phyloP scores from a whole-genome alignment of 192 early-diverging fungal species.

The Oehlia diaphana region DNA sequence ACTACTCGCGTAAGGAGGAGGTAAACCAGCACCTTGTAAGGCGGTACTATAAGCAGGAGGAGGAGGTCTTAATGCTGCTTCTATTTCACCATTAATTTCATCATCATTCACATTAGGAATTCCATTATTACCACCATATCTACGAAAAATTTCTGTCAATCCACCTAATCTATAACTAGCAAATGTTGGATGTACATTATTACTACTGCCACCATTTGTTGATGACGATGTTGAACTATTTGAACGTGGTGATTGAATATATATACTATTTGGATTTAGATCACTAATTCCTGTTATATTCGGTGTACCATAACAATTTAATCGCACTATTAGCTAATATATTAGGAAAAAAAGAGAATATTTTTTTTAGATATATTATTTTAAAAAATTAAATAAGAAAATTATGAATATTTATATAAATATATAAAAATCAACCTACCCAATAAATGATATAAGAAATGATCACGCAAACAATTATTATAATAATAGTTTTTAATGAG shows the following conservation, averaged over 20 bases:
- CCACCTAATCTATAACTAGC: conserved; percentile 7
- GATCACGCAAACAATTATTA: not conserved
- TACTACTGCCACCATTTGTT: not conserved
- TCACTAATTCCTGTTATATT: not conserved
- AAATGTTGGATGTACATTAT: conserved; percentile 11
- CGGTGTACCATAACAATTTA: conserved; percentile 2
- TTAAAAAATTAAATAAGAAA: not conserved
- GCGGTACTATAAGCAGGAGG: conserved; percentile 1
- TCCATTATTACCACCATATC: not conserved
- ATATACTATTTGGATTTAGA: not conserved
- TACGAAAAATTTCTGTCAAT: not conserved
- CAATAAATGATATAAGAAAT: conserved; percentile 4
- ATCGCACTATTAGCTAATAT: not conserved
- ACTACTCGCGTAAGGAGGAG: not conserved
- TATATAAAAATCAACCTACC: not conserved
- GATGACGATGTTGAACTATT: conserved; percentile 1
- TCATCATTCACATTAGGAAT: not conserved
- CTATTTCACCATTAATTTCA: not conserved
- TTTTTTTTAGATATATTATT: not conserved
- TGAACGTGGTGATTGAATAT: not conserved
- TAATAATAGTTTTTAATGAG: not conserved
- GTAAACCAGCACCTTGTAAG: conserved; percentile 17
- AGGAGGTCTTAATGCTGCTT: not conserved
- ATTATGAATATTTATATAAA: too few species aligned
- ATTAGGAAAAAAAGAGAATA: not conserved